Evolutionary conservation across 495 filamentous ascomycete species (phyloP).

Genomic region (Immersiella caudata): DNA sequence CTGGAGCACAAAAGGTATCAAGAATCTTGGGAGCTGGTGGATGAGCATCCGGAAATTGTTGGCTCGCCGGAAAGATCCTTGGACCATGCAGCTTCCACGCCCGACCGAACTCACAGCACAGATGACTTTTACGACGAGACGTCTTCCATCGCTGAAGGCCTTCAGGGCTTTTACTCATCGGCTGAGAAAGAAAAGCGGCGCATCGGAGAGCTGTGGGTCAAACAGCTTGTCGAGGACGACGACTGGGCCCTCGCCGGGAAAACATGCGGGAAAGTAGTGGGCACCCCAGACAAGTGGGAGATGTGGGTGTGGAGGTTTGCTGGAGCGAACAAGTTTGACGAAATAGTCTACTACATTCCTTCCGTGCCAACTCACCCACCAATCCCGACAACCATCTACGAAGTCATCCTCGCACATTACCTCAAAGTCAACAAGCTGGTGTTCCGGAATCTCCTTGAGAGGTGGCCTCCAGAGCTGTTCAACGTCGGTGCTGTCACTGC

Average conservation of each 20-base stretch:
- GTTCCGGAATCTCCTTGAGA: constrained; percentile 77
- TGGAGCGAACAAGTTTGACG: constrained; percentile 78
- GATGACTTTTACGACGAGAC: constrained; percentile 82
- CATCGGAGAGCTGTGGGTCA: constrained; percentile 90
- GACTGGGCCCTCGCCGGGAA: constrained; percentile 79
- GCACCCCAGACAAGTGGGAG: constrained; percentile 83
- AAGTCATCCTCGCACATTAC: constrained; percentile 84
- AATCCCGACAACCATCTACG: constrained; percentile 81
- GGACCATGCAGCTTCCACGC: constrained; percentile 48
- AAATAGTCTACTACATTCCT: constrained; percentile 84
- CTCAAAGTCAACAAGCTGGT: constrained; percentile 67
- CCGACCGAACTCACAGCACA: constrained; percentile 52
- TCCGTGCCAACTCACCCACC: constrained; percentile 71
- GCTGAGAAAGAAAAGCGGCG: constrained; percentile 88
- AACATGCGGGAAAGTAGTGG: constrained; percentile 77
- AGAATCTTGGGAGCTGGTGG: constrained; percentile 83
- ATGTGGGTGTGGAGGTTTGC: constrained; percentile 93
- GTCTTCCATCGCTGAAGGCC: constrained; percentile 62
- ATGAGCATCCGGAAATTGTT: constrained; percentile 78
- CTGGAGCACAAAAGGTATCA: constrained; percentile 76
- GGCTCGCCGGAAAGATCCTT: constrained; percentile 39
- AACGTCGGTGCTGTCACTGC: constrained; percentile 68
- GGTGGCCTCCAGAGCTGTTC: constrained; percentile 85
- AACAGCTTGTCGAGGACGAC: constrained; percentile 71
- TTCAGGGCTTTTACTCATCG: constrained; percentile 58